Evolutionary conservation across 768 basidiomycete species (phyloP), one percentile per base, ranked within the genome.

Genomic region (Leccinum incarnatum): DNA sequence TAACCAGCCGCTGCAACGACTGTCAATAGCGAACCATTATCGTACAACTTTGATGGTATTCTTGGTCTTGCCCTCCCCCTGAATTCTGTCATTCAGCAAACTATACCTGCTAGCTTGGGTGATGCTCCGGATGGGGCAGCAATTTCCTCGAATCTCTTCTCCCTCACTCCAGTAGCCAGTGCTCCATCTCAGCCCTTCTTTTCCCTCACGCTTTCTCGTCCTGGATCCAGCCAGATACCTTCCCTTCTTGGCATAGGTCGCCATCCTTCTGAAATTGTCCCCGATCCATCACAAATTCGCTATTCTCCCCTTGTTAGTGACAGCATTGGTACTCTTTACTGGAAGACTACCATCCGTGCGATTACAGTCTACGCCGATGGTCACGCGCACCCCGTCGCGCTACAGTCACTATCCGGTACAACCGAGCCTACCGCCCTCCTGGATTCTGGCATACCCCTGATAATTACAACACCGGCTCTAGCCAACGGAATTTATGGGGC

Each of bases 401-500:
- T 91, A 0, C 78, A 78, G 1, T 75, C 79, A 1, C 67, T 69
- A 1, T 76, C 72, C 0, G 84, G 75, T 21, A 63, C 69, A 3
- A 70, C 68, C 23, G 80, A 73, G 42, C 89, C 88, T 0, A 82
- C 78, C 47, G 89, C 88, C 4, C 79, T 90, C n/a, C 66, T 92
- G 34, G 91, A 93, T 68, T 83, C 86, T 0, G 91, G 91, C 0
- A 78, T 84, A 0, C 87, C 90, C 0, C 57, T 80, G 14, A 91
- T 93, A 52, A 68, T 93, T 1, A 81, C 88, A 6, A 83, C 85
- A 0, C 72, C 76, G 4, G 54, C 65, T 3, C 76, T 93, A 19
- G 87, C 90, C 15, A 87, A 93, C 62, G 89, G 79, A 6, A 87
- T 92, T 19, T 93, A 92, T 58, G 90, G 90, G 9, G 87, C 89